These are phyloP conservation scores for Penicillium steckii DNA, from an alignment of 495 filamentous ascomycete species.

Conservation along the genomic window DNA sequence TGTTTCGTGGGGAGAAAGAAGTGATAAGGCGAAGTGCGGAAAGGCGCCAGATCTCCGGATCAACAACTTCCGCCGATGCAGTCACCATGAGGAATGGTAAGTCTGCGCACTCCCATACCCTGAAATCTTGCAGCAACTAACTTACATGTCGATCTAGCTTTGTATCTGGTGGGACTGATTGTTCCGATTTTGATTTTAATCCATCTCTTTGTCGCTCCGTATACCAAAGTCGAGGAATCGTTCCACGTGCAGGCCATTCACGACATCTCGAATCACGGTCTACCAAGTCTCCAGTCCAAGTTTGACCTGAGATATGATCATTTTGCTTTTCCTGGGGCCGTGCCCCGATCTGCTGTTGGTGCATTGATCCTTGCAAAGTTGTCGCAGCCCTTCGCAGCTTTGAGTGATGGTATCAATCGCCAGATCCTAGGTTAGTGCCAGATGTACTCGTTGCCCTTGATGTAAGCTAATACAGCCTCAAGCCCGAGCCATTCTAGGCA, in stretches of 20 bases:
- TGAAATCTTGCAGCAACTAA: constrained; percentile 11
- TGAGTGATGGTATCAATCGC: constrained; percentile 39
- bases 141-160: constrained; percentile 6
- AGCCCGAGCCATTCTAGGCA: constrained; percentile 76
- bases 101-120: constrained; percentile 6
- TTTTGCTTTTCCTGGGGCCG: constrained; percentile 84
- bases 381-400: constrained; percentile 59
- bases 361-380: constrained; percentile 68
- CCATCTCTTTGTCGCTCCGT: constrained; percentile 78
- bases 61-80: constrained; percentile 19
- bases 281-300: constrained; percentile 57
- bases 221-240: constrained; percentile 98
- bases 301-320: constrained; percentile 73
- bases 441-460: not conserved
- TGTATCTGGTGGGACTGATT: constrained; percentile 35
- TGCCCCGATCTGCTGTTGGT: constrained; percentile 87
- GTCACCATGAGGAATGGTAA: constrained; percentile 27
- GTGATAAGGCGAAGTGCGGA: constrained; percentile 21
- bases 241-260: constrained; percentile 97
- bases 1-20: constrained; percentile 11
- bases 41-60: constrained; percentile 36
- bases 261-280: constrained; percentile 80
- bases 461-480: constrained; percentile 13
- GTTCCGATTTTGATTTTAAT: constrained; percentile 67
- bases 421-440: constrained; percentile 51